Percentiles rank a stretch among this genome's conserved stretches.
These are phyloP conservation scores for Daldinia eschscholtzii DNA, from an alignment of 2,329 filamentous ascomycete genomes.

Conservation along the genomic window DNA sequence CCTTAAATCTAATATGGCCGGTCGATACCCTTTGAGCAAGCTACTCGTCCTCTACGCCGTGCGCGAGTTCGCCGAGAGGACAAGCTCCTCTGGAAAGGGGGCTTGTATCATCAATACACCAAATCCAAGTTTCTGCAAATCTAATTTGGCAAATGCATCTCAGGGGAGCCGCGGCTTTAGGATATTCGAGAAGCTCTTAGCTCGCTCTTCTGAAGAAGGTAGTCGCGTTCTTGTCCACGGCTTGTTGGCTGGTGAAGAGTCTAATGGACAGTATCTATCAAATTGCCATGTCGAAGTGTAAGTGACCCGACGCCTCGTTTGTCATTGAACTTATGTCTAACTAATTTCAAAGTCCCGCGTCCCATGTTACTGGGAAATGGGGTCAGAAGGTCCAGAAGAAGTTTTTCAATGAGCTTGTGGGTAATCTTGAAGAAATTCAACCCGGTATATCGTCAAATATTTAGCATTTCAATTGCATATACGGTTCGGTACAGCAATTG, in stretches of 20 bases:
- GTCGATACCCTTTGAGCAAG: slow-evolving; percentile 53
- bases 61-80: slow-evolving; percentile 49
- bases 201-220: slow-evolving; percentile 61
- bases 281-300: slow-evolving; percentile 49
- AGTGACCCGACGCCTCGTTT: neutral
- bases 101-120: slow-evolving; percentile 55
- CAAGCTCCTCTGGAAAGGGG: slow-evolving; percentile 20
- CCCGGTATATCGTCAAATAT: neutral
- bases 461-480: neutral
- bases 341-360: slow-evolving; percentile 46
- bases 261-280: slow-evolving; percentile 52
- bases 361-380: slow-evolving; percentile 51
- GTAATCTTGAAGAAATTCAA: slow-evolving; percentile 49
- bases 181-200: slow-evolving; percentile 50
- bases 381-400: slow-evolving; percentile 50
- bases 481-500: no score
- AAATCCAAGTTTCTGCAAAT: slow-evolving; percentile 59
- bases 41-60: slow-evolving; percentile 51
- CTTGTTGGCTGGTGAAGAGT: slow-evolving; percentile 51
- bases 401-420: slow-evolving; percentile 53
- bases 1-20: slow-evolving; percentile 46
- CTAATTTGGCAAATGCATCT: slow-evolving; percentile 46
- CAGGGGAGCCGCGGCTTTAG: slow-evolving; percentile 28
- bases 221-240: slow-evolving; percentile 52
- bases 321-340: neutral